phyloP scores from a whole-genome alignment of 1,284 basidiomycete species.

The Bjerkandera adusta region DNA sequence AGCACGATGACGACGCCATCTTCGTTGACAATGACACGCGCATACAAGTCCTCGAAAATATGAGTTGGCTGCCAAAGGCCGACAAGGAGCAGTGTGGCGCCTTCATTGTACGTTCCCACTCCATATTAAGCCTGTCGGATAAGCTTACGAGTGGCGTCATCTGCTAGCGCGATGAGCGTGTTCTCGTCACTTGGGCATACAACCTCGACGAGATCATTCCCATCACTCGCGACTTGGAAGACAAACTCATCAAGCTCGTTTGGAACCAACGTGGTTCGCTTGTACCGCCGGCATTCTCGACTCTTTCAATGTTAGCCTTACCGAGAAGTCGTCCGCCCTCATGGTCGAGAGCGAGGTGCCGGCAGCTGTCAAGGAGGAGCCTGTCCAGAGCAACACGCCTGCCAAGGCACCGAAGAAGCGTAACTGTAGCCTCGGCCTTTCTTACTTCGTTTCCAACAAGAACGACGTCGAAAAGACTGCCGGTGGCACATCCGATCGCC shows the following conservation, averaged over 20 bases:
- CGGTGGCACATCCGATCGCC: constrained; percentile 36
- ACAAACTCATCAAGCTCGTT: constrained; percentile 77
- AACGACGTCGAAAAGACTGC: constrained; percentile 51
- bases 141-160: neutral
- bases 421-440: constrained; percentile 17
- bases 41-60: constrained; percentile 66
- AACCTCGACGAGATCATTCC: constrained; percentile 69
- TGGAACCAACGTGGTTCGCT: constrained; percentile 59
- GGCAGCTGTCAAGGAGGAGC: constrained; percentile 31
- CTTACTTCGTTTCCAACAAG: constrained; percentile 36
- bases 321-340: constrained; percentile 33
- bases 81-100: constrained; percentile 86
- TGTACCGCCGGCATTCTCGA: constrained; percentile 38
- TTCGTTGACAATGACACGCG: constrained; percentile 56
- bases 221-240: constrained; percentile 64
- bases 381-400: constrained; percentile 2
- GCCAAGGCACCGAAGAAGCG: constrained; percentile 25
- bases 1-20: constrained; percentile 49
- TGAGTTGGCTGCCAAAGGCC: constrained; percentile 61
- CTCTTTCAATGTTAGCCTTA: constrained; percentile 52
- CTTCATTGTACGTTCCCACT: constrained; percentile 60
- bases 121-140: constrained; percentile 6
- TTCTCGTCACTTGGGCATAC: constrained; percentile 78
- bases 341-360: constrained; percentile 22
- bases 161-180: constrained; percentile 65